Evolutionary conservation across 495 filamentous ascomycete species (phyloP).

Genomic region (Endocarpon pusillum): DNA sequence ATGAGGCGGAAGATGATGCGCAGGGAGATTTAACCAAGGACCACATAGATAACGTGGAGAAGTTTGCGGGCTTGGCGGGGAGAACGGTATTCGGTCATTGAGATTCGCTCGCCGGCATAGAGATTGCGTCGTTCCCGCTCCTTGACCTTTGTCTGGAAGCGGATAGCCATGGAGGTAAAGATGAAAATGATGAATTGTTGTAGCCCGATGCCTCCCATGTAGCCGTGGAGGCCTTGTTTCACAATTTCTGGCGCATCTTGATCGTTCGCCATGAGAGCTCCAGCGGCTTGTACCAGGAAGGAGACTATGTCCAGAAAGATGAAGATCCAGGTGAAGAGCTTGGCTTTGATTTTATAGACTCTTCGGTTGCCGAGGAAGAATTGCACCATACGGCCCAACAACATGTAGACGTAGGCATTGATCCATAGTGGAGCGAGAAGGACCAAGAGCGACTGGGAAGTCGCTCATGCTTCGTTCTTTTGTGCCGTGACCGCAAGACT

Average conservation of each 20-base stretch:
- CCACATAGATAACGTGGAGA: conserved; percentile 32
- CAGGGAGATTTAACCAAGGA: conserved; percentile 32
- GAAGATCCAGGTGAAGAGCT: conserved; percentile 35
- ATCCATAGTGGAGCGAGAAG: conserved; percentile 25
- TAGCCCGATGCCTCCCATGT: conserved; percentile 41
- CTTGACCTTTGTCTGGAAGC: conserved; percentile 27
- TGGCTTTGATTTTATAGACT: conserved; percentile 31
- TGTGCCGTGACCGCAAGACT: conserved; percentile 13
- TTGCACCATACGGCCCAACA: conserved; percentile 42
- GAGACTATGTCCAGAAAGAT: conserved; percentile 44
- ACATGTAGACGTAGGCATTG: conserved; percentile 57
- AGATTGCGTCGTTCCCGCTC: conserved; percentile 4
- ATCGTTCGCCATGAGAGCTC: conserved; percentile 26
- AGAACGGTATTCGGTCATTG: no score
- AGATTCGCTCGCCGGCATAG: conserved; percentile 1
- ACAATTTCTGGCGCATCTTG: conserved; percentile 8
- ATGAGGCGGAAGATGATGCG: conserved; percentile 43
- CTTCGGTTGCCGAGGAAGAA: conserved; percentile 33
- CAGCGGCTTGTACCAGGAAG: conserved; percentile 44
- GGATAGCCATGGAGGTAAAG: conserved; percentile 28
- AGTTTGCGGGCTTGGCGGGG: conserved; percentile 13
- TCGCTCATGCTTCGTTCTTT: conserved; percentile 5
- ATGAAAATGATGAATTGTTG: conserved; percentile 42
- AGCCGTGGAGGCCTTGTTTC: conserved; percentile 35
- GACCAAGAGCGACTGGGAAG: conserved; percentile 13